Evolutionary conservation across 208 protist species (phyloP), one percentile per base, ranked within the genome.

Genomic region (Wallacemonas sp.): DNA sequence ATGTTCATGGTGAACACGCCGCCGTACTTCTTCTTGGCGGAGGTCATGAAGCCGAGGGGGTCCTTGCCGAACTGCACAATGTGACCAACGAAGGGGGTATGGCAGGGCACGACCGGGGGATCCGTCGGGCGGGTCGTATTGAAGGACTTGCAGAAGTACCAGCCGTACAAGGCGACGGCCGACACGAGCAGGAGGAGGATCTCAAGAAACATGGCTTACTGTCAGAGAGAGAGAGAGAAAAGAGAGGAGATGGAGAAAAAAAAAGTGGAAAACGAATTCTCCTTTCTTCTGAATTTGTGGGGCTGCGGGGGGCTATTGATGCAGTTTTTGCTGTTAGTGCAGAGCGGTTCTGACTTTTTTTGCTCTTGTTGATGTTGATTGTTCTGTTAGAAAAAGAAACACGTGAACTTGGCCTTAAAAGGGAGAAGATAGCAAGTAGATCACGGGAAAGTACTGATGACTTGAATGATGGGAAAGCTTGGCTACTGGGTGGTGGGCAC

Each of bases 1-100:
- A 92, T 86, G 77, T 91, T 94, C 63, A 91, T 90, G 33, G 85
- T 92, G 70, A 91, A 94, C 49, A 91, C 44, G 55, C 86, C 83
- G 61, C 81, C 77, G 41, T 86, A 70, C 60, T 90, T 79, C 62
- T 79, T 75, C 62, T 90, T 90, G 65, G 68, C 72, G 24, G 61
- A 45, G 51, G 56, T 21, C 76, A 94, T 80, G 61, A 92, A 94
- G 12, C 55, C 72, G 22, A 88, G 77, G 22, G 86, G 86, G 62
- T 86, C 56, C 51, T 79, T 85, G 51, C 88, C 88, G 68, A 94
- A 94, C 45, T 69, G 53, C 0, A 94, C 31, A 53, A 94, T 75
- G 68, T 94, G 83, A 26, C 88, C 88, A 1, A 92, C 59, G 42
- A 92, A 88, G 0, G 88, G 88, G 2, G 80, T 75, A 19, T 58